Evolutionary conservation across 805 yeast species (phyloP), one percentile per base, ranked within the genome.

Genomic region (Pichia exigua): DNA sequence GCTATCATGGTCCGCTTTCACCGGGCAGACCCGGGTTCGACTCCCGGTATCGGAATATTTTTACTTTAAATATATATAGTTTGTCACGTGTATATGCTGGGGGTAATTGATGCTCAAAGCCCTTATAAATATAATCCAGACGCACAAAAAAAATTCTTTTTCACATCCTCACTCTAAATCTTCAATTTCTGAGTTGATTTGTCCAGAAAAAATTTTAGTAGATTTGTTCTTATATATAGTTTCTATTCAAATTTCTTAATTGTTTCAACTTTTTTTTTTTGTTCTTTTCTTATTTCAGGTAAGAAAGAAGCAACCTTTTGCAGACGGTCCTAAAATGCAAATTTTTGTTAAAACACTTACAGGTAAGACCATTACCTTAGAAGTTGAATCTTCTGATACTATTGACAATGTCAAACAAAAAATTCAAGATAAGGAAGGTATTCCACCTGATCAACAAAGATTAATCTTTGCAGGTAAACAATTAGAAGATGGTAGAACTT

Each of bases 371-470:
- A 78, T 79, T 56, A 91, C 97, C 72, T 82, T 91, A 62, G 97
- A 91, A 79, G 97, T 90, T 64, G 97, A 91, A 78, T 89, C 97
- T 59, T 88, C 96, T 57, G 97, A 91, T 81, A 89, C 97, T 59
- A 89, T 92, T 72, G 97, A 90, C 82, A 89, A 88, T 68, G 97
- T 91, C 78, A 91, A 89, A 80, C 79, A 91, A 65, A 89, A 89
- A 82, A 89, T 89, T 65, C 96, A 88, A 90, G 74, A 92, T 85
- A 91, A 91, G 84, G 98, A 92, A 77, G 97, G 97, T 73, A 92
- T 92, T 66, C 98, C 98, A 75, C 97, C 98, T 70, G 97, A 92
- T 78, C 98, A 92, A 77, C 98, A 92, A 81, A 89, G 99, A 82
- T 86, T 94, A 71, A 92, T 92, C 83, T 92, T 94, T 73, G 98